Percentiles rank a stretch among this genome's conserved stretches.
Evolutionary conservation across 2,329 filamentous ascomycete species (phyloP).

Genomic region (Neodidymelliopsis sp.): DNA sequence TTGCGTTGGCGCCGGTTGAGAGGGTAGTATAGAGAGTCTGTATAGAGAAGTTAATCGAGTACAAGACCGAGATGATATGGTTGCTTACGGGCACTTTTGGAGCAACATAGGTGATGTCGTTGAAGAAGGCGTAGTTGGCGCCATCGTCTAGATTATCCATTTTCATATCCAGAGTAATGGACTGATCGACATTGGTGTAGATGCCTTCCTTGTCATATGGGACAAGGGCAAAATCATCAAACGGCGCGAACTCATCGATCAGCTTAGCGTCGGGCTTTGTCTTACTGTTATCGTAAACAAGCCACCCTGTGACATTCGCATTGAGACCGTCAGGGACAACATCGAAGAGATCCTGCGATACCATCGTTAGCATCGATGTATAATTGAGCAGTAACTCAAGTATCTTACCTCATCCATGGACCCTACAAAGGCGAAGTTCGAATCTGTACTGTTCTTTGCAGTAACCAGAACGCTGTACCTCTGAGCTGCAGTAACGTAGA

Average conservation of each 20-base stretch:
- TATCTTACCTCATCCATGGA: conserved; percentile 55
- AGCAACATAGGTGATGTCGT: conserved; percentile 76
- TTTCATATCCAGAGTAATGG: conserved; percentile 64
- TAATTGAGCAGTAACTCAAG: neutral
- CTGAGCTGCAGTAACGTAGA: conserved; percentile 74
- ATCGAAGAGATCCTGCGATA: conserved; percentile 65
- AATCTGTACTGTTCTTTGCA: conserved; percentile 61
- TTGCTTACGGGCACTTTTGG: conserved; percentile 84
- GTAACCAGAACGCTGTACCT: conserved; percentile 73
- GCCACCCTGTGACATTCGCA: conserved; percentile 65
- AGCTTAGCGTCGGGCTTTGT: conserved; percentile 59
- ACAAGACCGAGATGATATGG: no score
- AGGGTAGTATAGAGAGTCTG: conserved; percentile 81
- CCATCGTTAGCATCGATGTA: conserved; percentile 15
- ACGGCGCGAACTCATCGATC: conserved; percentile 67
- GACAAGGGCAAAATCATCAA: conserved; percentile 76
- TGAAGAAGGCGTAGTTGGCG: conserved; percentile 68
- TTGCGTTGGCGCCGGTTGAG: conserved; percentile 61
- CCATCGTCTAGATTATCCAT: conserved; percentile 75
- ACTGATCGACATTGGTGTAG: conserved; percentile 67
- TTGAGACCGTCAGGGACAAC: conserved; percentile 71
- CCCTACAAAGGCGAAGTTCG: conserved; percentile 67
- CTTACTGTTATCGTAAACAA: conserved; percentile 61
- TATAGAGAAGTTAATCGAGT: no score
- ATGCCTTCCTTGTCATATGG: conserved; percentile 71